Base-by-base conservation (phyloP, 2,329 filamentous ascomycete genomes). In the Epichloe brachyelytri region DNA sequence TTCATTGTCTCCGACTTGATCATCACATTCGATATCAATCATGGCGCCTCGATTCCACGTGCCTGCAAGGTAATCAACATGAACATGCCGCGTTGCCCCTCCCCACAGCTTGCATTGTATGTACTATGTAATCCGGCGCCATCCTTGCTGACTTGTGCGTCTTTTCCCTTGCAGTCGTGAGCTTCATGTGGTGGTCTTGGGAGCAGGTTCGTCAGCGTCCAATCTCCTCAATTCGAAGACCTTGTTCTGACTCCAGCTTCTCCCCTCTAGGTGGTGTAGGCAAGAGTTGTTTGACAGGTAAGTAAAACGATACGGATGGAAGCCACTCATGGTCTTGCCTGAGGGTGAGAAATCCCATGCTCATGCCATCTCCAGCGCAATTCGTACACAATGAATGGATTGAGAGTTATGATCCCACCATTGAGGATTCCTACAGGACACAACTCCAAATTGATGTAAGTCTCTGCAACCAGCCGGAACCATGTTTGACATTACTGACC, bases 301-400 rank as follows among this genome's bases (percentile, higher is more conserved):
- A 66, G 73, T 65, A 4, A 12, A 33, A 4, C 5, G 26, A 45
- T 36, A 50, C 37, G 11, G 4, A 12, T 22, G 33, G 15, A 38
- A 38, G 10, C 15, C n/a, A 15, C 22, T 15, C 3, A 10, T 40
- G 37, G 22, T 22, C 6, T 38, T n/a, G 19, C 46, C 20, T 11
- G 2, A 30, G 10, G 15, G 7, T 41, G 36, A 19, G 22, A 47
- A 36, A 10, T 5, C n/a, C 8, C 14, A 12, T 37, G 26, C 46
- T 54, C 30, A 49, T 33, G 17, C 60, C 17, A 60, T 58, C 48
- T 44, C 53, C 54, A 88, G 88, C 89, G 62, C 88, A 95, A 75
- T 95, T 94, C 62, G 88, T 95, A 49, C 88, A 93, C 68, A 90
- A 93, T 71, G 85, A 94, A 60, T 94, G 88, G 86, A 91, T 95